Percentiles rank a stretch among this genome's conserved stretches.
Evolutionary conservation across 257 asterid species (phyloP).

Genomic region (Solanum acaule): DNA sequence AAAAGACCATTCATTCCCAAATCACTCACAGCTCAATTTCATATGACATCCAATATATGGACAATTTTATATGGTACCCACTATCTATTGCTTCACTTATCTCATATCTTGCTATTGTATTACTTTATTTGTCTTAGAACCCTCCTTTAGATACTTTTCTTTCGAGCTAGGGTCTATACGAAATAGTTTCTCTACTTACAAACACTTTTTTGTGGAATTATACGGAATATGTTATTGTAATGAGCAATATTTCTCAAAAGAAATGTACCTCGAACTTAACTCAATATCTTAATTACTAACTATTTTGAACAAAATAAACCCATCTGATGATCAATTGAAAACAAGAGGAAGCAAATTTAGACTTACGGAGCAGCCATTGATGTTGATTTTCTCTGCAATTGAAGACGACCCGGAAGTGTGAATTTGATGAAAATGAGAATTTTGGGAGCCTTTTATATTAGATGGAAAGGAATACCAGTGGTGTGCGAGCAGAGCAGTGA

Average conservation of each 20-base stretch:
- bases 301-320: not conserved
- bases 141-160: too few species aligned
- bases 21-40: not conserved
- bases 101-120: too few species aligned
- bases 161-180: too few species aligned
- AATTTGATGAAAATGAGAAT: not conserved
- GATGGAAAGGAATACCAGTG: not conserved
- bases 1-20: not conserved
- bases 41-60: not conserved
- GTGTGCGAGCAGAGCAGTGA: not conserved
- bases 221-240: too few species aligned
- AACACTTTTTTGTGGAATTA: too few species aligned
- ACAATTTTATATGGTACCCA: not conserved
- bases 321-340: not conserved
- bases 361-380: constrained; percentile 44
- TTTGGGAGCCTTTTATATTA: not conserved
- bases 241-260: too few species aligned
- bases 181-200: not conserved
- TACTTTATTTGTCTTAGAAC: too few species aligned
- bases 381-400: not conserved
- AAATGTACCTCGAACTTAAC: not conserved
- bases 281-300: not conserved
- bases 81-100: too few species aligned
- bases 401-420: not conserved
- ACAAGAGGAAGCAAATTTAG: not conserved